Base-by-base conservation (phyloP, 352 stramenopile species). In the Globisporangium parvum region DNA sequence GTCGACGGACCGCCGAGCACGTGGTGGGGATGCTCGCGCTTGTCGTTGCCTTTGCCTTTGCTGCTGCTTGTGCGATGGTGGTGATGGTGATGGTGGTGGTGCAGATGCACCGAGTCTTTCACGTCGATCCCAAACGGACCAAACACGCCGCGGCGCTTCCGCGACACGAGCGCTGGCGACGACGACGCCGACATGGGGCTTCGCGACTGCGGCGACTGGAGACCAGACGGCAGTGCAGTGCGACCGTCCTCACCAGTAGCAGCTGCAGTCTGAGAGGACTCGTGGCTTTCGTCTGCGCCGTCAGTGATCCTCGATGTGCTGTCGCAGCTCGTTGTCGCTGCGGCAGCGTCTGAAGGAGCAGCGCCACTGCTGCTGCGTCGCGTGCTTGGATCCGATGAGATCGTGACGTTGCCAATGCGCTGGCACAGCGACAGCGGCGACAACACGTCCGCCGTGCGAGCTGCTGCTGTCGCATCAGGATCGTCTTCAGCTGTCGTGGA, bases 391-490 rank as follows among this genome's bases (percentile, higher is more conserved):
- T 59, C 55, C 1, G 77, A 70, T 4, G 83, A 93, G 33, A 93
- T 93, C 5, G 78, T 81, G 11, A 91, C 80, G 33, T 91, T 80
- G 44, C 73, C 78, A 35, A 93, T 93, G 1, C 77, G 75, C 55
- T 93, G 73, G 57, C 73, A 85, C 37, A 93, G 59, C 39, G 83
- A 88, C 35, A 90, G 53, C 6, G 79, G 81, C 47, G 72, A 70
- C 59, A 74, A 66, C 41, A 18, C 8, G 8, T 11, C 18, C 35
- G 56, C 56, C 28, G 37, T 40, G 35, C 70, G n/a, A n/a, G n/a
- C 64, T 12, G 53, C 65, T 37, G 60, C 23, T 15, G 5, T 17
- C 20, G 35, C 50, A 3, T 21, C 45, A n/a, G n/a, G n/a, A n/a
- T n/a, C n/a, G n/a, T n/a, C n/a, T n/a, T n/a, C n/a, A 12, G 24